Evolutionary conservation across 2,329 filamentous ascomycete genomes (phyloP), one percentile per base, ranked within the genome.

Genomic region (Rhytidhysteron rufulum): DNA sequence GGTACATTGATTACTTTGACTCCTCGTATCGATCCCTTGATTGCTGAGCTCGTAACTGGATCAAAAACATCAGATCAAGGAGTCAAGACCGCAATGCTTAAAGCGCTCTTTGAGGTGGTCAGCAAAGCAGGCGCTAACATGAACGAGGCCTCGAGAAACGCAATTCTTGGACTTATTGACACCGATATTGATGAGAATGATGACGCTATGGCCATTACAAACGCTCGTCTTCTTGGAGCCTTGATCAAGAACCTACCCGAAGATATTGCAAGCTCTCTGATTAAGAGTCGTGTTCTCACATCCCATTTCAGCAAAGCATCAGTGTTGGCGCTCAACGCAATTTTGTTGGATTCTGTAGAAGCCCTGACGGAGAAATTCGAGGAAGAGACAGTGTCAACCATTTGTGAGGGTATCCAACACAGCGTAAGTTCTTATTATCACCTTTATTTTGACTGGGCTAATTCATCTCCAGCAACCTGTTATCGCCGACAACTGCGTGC

Each of bases 1-100:
- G 93, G 94, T 43, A 97, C 91, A 8, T 70, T 98, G 45, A 98
- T 98, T 70, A 95, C 90, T 45, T 81, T 96, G 58, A 97, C 91
- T 1, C 91, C 93, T 19, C 83, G 94, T 58, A 88, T 98, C 18
- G 94, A 98, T 66, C 93, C 94, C 37, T 77, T 98, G 40, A 94
- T 98, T 62, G 76, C 79, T 45, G 93, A 98, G 68, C 77, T 98
- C 34, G 89, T 97, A 16, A 86, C 93, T n/a, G 93, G 93, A 34
- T 93, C 89, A 19, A 96, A 91, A 73, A 97, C 93, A 0, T 71
- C 80, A 2, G 91, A 97, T 59, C 61, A 81, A 5, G 91, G 91
- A 33, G 93, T 98, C 49, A 87, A 82, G 67, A 93, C 86, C 50
- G 93, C 93, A 20, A 98, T 98, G 93, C 77, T 98, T 56, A 95